Evolutionary conservation across 1,284 basidiomycete genomes (phyloP), one percentile per base, ranked within the genome.

Genomic region (Malassezia pachydermatis): DNA sequence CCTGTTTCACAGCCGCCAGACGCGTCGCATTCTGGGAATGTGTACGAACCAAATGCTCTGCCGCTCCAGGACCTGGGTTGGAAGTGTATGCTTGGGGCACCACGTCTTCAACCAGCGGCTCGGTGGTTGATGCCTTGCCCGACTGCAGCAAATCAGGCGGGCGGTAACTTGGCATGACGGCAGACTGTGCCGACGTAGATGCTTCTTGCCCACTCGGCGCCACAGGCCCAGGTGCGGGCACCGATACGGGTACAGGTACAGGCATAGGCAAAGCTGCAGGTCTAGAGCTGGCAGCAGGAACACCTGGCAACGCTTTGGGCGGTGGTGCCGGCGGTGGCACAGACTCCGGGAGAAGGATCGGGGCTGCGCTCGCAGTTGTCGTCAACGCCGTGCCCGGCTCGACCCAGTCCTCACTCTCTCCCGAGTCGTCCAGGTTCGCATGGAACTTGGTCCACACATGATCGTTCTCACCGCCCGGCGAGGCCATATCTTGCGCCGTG

Each of bases 381-480:
- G n/a, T 36, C 34, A 7, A 36, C 20, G 19, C 34, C 34, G 16
- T 36, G 17, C 16, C n/a, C 41, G n/a, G 14, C 13, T 13, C 17
- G 32, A 30, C 27, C 30, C 38, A 40, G 13, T 38, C 35, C 20
- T 41, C 45, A 8, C 28, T 29, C n/a, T 38, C 45, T 23, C 40
- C 19, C 19, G 45, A 48, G 30, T 48, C 47, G 14, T 48, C 35
- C 17, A 66, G 59, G 33, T 60, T 61, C 2, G 52, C 59, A 5
- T 64, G 62, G 45, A 73, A 70, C 56, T 72, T 73, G 53, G 63
- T 66, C 72, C 62, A 72, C n/a, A 72, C 67, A 19, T 57, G 47
- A 37, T 72, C 69, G 10, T 63, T 57, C 25, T 65, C 61, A 25
- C 53, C 41, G 11, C 50, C 50, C 11, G 33, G 34, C 3, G 25